These are phyloP conservation scores for Raffaelea ambrosiae DNA, from an alignment of 2,329 filamentous ascomycete genomes.

Conservation along the genomic window DNA sequence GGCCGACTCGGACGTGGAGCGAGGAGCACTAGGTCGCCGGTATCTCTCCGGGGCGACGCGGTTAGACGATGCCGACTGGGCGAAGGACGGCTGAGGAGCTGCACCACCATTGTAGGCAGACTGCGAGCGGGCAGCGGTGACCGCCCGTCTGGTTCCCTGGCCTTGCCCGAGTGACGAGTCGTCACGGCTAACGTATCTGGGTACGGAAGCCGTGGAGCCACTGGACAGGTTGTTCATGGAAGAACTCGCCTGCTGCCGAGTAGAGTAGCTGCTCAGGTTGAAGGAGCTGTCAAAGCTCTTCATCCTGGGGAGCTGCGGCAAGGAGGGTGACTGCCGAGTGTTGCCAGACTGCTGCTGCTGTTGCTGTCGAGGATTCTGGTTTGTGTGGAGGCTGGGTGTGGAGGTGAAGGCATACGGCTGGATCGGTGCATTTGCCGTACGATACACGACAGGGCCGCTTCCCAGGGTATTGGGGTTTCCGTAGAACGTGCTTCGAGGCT, in stretches of 20 bases:
- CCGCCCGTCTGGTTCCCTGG: constrained; percentile 28
- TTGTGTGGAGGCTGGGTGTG: constrained; percentile 56
- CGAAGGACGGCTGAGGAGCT: constrained; percentile 41
- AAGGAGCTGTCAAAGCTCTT: constrained; percentile 25
- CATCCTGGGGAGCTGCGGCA: constrained; percentile 31
- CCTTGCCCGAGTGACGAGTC: constrained; percentile 37
- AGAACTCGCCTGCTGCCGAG: constrained; percentile 25
- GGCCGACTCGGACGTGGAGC: constrained; percentile 21
- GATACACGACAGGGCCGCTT: constrained; percentile 41
- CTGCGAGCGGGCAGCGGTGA: constrained; percentile 32
- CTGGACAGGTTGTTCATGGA: constrained; percentile 32
- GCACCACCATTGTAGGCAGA: constrained; percentile 28
- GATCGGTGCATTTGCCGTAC: constrained; percentile 49
- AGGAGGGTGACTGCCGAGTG: constrained; percentile 38
- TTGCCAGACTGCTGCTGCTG: constrained; percentile 18
- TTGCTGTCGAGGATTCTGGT: constrained; percentile 30
- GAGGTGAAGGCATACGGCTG: constrained; percentile 71
- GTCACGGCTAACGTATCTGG: constrained; percentile 38
- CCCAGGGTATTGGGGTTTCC: constrained; percentile 40
- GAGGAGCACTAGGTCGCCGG: constrained; percentile 47
- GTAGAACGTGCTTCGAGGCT: constrained; percentile 43
- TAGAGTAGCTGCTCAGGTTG: neutral
- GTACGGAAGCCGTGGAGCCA: constrained; percentile 18
- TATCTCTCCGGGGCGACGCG: constrained; percentile 67
- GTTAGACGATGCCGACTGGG: constrained; percentile 35